Evolutionary conservation across 768 basidiomycete species (phyloP).

Genomic region (Clavulina sp.): DNA sequence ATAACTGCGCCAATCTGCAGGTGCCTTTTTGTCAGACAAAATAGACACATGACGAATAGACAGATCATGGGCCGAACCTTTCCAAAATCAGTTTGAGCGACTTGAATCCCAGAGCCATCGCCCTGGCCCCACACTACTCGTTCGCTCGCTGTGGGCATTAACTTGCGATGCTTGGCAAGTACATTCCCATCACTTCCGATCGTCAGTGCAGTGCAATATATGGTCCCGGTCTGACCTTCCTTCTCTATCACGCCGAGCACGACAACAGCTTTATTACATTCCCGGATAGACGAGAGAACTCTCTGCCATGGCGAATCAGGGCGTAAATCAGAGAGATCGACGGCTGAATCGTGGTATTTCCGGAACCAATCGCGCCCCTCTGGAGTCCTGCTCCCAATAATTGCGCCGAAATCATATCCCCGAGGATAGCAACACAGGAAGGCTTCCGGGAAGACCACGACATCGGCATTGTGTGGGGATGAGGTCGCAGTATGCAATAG

Average conservation of each 20-base stretch:
- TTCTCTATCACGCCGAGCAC: constrained; percentile 45
- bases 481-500: neutral
- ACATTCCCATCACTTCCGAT: constrained; percentile 34
- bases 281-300: constrained; percentile 32
- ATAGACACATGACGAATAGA: constrained; percentile 25
- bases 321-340: constrained; percentile 35
- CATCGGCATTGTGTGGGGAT: neutral
- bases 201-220: constrained; percentile 45
- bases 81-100: constrained; percentile 17
- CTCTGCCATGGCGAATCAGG: constrained; percentile 30
- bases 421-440: neutral
- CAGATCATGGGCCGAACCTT: constrained; percentile 42
- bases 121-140: constrained; percentile 47
- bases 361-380: constrained; percentile 43
- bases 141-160: constrained; percentile 44
- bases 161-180: constrained; percentile 45
- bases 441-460: neutral
- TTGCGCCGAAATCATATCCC: constrained; percentile 24
- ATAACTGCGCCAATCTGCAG: neutral
- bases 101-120: constrained; percentile 31
- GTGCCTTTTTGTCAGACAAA: neutral
- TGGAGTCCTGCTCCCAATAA: constrained; percentile 31
- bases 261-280: constrained; percentile 31
- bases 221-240: constrained; percentile 29
- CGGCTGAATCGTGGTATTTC: constrained; percentile 35